Conservation (phyloP, 164 flowering plant genomes). For the Macadamia tetraphylla region DNA sequence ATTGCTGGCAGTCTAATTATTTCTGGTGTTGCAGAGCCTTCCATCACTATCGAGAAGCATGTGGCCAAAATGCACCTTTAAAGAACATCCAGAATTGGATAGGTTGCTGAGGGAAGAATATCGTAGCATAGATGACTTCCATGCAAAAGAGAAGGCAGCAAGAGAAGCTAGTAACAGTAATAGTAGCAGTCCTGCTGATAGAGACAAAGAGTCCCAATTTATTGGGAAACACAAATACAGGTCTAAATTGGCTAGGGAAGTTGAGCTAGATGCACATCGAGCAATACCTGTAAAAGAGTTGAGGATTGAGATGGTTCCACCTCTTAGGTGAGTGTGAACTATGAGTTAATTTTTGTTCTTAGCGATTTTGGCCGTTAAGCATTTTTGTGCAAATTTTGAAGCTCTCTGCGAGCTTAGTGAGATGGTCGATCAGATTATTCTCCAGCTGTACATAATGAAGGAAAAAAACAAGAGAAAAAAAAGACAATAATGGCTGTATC, state of each 20-base stretch:
- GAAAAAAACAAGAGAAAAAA: neutral
- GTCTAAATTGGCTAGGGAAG: conserved; percentile 18
- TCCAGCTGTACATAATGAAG: conserved; percentile 18
- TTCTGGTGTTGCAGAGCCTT: conserved; percentile 62
- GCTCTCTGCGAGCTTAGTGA: conserved; percentile 13
- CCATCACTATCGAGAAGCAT: conserved; percentile 61
- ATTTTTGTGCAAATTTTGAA: conserved; percentile 29
- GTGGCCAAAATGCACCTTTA: conserved; percentile 35
- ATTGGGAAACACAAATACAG: conserved; percentile 15
- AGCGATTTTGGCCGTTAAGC: conserved; percentile 10
- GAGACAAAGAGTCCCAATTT: conserved; percentile 10
- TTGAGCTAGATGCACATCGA: conserved; percentile 13
- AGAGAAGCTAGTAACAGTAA: conserved; percentile 21
- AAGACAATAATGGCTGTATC: conserved; percentile 11
- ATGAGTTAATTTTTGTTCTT: neutral
- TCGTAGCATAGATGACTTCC: conserved; percentile 67
- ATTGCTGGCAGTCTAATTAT: too few relatives aligned
- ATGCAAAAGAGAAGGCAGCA: conserved; percentile 43
- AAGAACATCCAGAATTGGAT: conserved; percentile 73
- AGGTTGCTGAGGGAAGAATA: conserved; percentile 70
- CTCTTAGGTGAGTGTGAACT: neutral
- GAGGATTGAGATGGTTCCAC: neutral
- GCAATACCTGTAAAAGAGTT: neutral
- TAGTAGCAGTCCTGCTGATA: neutral
- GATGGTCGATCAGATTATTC: conserved; percentile 5